Base-by-base conservation (phyloP, 345 rosid genomes). In the Ailanthus altissimus region DNA sequence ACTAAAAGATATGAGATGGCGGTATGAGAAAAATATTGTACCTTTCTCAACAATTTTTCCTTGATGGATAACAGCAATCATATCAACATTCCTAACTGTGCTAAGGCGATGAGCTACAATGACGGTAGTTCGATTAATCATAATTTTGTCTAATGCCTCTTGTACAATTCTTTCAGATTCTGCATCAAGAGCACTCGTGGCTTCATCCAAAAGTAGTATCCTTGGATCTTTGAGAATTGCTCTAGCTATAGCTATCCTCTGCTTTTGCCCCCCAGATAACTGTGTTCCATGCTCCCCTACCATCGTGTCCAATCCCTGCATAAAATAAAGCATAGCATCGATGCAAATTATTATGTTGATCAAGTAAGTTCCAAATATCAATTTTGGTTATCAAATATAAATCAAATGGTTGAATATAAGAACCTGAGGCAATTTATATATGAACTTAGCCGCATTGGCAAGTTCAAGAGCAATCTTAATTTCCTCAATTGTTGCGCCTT, bases 241-340 rank as follows among this genome's bases (percentile, higher is more conserved):
- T n/a, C n/a, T n/a, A n/a, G n/a, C n/a, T n/a, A n/a, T n/a, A n/a
- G n/a, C n/a, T n/a, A n/a, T n/a, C n/a, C n/a, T n/a, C n/a, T n/a
- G n/a, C n/a, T n/a, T n/a, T n/a, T n/a, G n/a, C n/a, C n/a, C n/a
- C n/a, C n/a, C n/a, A n/a, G n/a, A n/a, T n/a, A n/a, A n/a, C n/a
- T n/a, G n/a, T n/a, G n/a, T n/a, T n/a, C n/a, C n/a, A n/a, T 82
- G 90, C 77, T 88, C 89, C 1, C 89, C 89, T 15, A 88, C 89
- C 86, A 81, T 82, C 2, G 90, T 84, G 68, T 84, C 86, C 23
- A 85, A 16, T 57, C 89, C 90, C 89, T 88, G 13, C 14, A 58
- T 51, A n/a, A 51, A 6, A 51, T 15, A 51, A 51, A 51, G 5
- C 56, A 47, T n/a, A n/a, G n/a, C n/a, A n/a, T n/a, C n/a, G n/a